Evolutionary conservation across 495 filamentous ascomycete species (phyloP).

Genomic region (Penicillium pancosmium): DNA sequence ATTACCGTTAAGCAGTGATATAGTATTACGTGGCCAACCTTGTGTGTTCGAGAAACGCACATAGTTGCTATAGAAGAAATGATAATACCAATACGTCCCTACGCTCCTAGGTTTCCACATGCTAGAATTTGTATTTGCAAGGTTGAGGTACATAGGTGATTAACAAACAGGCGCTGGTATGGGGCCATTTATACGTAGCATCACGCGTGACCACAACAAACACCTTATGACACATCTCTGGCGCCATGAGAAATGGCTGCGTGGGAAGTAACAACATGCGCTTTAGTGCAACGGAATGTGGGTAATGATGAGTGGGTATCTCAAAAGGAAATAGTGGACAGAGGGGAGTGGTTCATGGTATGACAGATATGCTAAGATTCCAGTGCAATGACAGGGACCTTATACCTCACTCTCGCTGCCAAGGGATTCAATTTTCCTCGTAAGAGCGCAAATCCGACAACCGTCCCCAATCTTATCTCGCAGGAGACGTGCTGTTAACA

Average conservation of each 20-base stretch:
- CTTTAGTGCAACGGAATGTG: neutral
- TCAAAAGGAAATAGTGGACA: conserved; percentile 1
- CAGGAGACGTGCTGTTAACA: conserved; percentile 82
- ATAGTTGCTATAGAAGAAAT: too few relatives aligned
- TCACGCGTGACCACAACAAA: neutral
- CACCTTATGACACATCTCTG: neutral
- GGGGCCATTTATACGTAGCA: neutral
- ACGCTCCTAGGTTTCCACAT: neutral
- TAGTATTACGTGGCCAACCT: too few relatives aligned
- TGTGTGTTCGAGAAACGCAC: too few relatives aligned
- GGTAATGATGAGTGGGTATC: conserved; percentile 4
- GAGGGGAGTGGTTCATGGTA: neutral
- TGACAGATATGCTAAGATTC: neutral
- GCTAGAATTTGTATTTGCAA: neutral
- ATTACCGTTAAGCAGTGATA: too few relatives aligned
- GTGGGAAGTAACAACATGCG: neutral
- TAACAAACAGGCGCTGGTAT: neutral
- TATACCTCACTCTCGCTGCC: conserved; percentile 25
- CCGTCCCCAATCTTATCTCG: conserved; percentile 70
- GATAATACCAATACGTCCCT: too few relatives aligned
- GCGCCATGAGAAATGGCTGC: neutral
- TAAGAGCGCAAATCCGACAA: conserved; percentile 65
- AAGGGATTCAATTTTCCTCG: conserved; percentile 42
- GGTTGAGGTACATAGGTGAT: neutral
- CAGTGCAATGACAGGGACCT: neutral